Base-by-base conservation (phyloP, 768 basidiomycete species). In the Lactarius sanguifluus region DNA sequence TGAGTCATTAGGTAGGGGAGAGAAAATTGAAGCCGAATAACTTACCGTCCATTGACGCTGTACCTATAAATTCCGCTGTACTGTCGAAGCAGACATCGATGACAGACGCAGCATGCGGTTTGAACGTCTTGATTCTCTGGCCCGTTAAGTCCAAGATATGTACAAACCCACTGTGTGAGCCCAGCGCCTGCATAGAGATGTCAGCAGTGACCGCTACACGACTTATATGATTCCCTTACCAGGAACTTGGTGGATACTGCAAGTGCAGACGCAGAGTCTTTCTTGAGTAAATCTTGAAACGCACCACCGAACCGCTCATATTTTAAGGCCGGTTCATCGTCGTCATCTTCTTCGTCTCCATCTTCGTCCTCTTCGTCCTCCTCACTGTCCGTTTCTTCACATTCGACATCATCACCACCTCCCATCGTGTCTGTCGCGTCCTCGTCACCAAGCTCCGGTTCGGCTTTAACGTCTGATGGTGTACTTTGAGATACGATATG, bases 1-100 rank as follows among this genome's bases (percentile, higher is more conserved):
- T 40, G n/a, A 54, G 52, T 32, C 28, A 52, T 66, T 52, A 71
- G 36, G 16, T 28, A 12, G 23, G 25, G 32, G 7, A 57, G 47
- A 30, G 23, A 41, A 12, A 50, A 15, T 20, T n/a, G 18, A 28
- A 23, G n/a, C 20, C 34, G 16, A n/a, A 25, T 64, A 15, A 73
- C 85, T 78, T 75, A 93, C 96, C 96, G 77, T 99, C 96, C 69
- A 96, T 87, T 4, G 94, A 94, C 0, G 96, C 91, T 8, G 94
- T 95, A 2, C 89, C 94, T 8, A 98, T 85, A 72, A 94, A 98
- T 65, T 97, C 94, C 38, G 86, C 88, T 0, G 90, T 91, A 62
- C 82, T 79, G 74, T 98, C 96, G 73, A 98, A 82, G 58, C 83
- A 85, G 43, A 98, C 88, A 73, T 94, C 94, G 64, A 87, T 85